Percentiles rank a stretch among this genome's conserved stretches.
Evolutionary conservation across 768 basidiomycete species (phyloP).

Genomic region (Boletus patriciae): DNA sequence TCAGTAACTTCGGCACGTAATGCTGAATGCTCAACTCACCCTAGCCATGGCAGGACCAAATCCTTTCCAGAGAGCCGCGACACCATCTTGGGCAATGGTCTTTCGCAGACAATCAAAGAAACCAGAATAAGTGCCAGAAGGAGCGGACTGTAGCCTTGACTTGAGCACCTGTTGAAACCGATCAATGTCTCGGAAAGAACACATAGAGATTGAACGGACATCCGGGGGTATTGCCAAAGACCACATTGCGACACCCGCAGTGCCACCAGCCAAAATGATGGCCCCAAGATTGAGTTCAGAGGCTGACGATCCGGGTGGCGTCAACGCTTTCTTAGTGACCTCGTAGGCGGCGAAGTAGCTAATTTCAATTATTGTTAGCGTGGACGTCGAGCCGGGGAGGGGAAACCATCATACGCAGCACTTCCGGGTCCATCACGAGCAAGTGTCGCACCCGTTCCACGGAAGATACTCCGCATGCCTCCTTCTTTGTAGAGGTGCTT

Average conservation of each 20-base stretch:
- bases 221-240: constrained; percentile 95
- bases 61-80: constrained; percentile 90
- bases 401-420: constrained; percentile 70
- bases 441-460: constrained; percentile 91
- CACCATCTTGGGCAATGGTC: constrained; percentile 86
- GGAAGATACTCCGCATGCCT: constrained; percentile 85
- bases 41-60: constrained; percentile 97
- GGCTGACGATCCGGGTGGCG: constrained; percentile 76
- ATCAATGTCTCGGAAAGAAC: constrained; percentile 5
- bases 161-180: constrained; percentile 75
- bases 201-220: constrained; percentile 46
- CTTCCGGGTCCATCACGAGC: constrained; percentile 95
- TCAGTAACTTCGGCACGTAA: constrained; percentile 2
- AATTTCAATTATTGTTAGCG: constrained; percentile 8
- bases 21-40: constrained; percentile 43
- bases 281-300: constrained; percentile 81
- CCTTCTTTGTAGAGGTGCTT: constrained; percentile 91
- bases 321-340: constrained; percentile 83
- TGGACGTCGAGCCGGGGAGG: not conserved
- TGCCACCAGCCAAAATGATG: constrained; percentile 89
- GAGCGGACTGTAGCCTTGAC: constrained; percentile 93
- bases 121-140: constrained; percentile 95
- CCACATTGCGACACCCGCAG: constrained; percentile 99
- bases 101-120: constrained; percentile 91
- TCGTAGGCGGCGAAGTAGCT: constrained; percentile 99